phyloP scores from a whole-genome alignment of 192 early-diverging fungal species.

The Obelidium mucronatum region DNA sequence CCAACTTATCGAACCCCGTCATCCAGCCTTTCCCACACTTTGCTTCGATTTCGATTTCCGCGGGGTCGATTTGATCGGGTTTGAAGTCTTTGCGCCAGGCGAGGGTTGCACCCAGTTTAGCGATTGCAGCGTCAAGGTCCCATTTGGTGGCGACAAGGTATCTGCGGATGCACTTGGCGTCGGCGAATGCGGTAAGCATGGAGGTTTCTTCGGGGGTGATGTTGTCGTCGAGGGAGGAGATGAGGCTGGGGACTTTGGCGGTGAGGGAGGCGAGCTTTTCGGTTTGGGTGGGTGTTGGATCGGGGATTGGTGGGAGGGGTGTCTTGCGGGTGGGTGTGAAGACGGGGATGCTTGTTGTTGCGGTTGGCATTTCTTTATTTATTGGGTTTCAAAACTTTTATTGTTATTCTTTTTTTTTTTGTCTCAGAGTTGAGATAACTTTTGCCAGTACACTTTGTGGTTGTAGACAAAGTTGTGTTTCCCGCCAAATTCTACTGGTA shows the following conservation, averaged over 20 bases:
- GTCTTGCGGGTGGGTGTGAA: not conserved
- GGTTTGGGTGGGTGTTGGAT: not conserved
- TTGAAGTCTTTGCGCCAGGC: conserved; percentile 58
- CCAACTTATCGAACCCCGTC: conserved; percentile 78
- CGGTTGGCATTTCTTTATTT: not conserved
- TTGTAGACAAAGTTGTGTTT: conserved; percentile 71
- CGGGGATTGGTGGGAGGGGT: not conserved
- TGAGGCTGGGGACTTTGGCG: conserved; percentile 4
- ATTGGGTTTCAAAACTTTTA: not conserved
- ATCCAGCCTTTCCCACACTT: conserved; percentile 75
- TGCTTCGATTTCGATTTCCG: conserved; percentile 64
- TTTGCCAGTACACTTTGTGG: conserved; percentile 48
- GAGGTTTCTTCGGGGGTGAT: not conserved
- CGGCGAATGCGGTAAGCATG: not conserved
- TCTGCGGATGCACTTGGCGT: conserved; percentile 28
- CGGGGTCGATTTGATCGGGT: conserved; percentile 73
- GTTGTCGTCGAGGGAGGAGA: not conserved
- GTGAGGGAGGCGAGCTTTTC: not conserved
- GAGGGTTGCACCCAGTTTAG: conserved; percentile 7
- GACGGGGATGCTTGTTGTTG: not conserved
- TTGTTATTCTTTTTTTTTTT: too few species aligned
- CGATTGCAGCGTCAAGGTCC: conserved; percentile 26
- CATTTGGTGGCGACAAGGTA: conserved; percentile 78
- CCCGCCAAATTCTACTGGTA: conserved; percentile 82
- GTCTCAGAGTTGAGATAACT: not conserved